These are phyloP conservation scores for Noccaea bulbosa DNA, from an alignment of 345 rosid genomes.

Conservation along the genomic window DNA sequence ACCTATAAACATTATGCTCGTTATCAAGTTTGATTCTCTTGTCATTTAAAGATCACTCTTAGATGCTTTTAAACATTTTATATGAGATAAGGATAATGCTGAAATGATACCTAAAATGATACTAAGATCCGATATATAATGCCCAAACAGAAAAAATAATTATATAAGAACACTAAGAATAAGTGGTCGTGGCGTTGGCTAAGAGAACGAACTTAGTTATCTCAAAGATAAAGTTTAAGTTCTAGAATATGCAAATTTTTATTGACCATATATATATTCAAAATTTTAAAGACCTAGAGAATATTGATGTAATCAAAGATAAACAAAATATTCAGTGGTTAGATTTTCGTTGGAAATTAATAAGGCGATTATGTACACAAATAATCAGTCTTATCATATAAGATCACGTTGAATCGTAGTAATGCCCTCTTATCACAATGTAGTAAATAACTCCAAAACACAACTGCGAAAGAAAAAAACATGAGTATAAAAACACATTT, in stretches of 20 bases:
- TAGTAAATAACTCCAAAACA: not conserved
- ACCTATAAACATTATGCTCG: not conserved
- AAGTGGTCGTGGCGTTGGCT: conserved; percentile 15
- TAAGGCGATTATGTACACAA: not conserved
- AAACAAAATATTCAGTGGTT: not conserved
- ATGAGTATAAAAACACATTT: not conserved
- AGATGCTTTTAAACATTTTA: not conserved
- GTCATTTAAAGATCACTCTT: not conserved
- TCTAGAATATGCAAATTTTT: not conserved
- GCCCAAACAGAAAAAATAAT: not conserved
- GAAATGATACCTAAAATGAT: conserved; percentile 13
- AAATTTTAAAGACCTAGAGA: not conserved
- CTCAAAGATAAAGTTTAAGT: conserved; percentile 12
- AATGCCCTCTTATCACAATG: not conserved
- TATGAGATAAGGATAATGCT: conserved; percentile 18
- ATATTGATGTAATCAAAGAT: not conserved
- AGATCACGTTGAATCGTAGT: conserved; percentile 6
- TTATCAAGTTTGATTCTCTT: too few relatives aligned
- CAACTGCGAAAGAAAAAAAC: not conserved
- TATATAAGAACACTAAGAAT: not conserved
- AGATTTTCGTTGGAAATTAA: not conserved
- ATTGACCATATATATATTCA: not conserved
- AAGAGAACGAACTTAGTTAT: not conserved
- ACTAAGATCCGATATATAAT: not conserved
- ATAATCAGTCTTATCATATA: not conserved